Evolutionary conservation across 441 rosid species (phyloP).

Genomic region (Croton laevigatus): DNA sequence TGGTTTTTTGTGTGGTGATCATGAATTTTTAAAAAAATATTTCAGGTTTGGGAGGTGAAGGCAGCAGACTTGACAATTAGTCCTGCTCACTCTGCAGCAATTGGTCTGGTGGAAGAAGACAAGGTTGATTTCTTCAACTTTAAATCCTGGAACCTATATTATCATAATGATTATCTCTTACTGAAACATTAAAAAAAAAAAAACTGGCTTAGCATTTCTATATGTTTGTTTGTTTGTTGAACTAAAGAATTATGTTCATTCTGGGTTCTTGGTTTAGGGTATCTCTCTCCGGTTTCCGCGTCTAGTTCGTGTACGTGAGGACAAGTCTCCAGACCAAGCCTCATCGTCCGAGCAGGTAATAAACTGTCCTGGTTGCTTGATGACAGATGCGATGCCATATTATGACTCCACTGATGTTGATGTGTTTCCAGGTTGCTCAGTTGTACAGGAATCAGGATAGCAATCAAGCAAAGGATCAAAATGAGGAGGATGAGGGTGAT

Average conservation of each 20-base stretch:
- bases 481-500: conserved; percentile 66
- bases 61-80: conserved; percentile 94
- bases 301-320: conserved; percentile 71
- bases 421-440: conserved; percentile 69
- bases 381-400: too few species aligned
- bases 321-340: conserved; percentile 80
- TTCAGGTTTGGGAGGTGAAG: conserved; percentile 97
- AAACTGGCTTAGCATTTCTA: neutral
- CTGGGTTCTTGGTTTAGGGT: conserved; percentile 43
- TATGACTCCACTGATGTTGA: neutral
- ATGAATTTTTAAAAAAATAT: neutral
- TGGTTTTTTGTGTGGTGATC: neutral
- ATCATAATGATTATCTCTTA: too few species aligned
- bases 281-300: conserved; percentile 91
- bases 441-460: conserved; percentile 78
- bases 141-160: too few species aligned
- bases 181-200: too few species aligned
- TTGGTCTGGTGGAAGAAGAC: conserved; percentile 68
- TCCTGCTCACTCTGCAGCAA: conserved; percentile 88
- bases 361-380: conserved; percentile 8
- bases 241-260: neutral
- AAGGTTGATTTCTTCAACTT: conserved; percentile 44
- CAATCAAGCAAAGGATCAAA: conserved; percentile 56
- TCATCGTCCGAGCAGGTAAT: conserved; percentile 82
- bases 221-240: neutral